phyloP scores from a whole-genome alignment of 1,284 basidiomycete species.

The Lentinus polychrous region DNA sequence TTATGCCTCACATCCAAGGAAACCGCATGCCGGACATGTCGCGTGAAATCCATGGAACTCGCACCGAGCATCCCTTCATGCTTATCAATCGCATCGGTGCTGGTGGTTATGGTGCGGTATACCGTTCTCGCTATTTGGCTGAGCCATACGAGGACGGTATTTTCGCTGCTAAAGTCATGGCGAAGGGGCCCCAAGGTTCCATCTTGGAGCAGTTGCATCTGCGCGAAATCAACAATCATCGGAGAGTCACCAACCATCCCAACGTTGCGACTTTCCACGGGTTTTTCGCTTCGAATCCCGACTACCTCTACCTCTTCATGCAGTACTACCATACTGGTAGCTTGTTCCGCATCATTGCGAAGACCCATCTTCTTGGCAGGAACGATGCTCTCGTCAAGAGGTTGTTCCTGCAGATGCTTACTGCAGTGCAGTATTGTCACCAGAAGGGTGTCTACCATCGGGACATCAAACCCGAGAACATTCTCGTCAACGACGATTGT shows the following conservation, averaged over 20 bases:
- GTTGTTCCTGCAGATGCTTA: slow-evolving; percentile 53
- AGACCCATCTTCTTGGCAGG: slow-evolving; percentile 37
- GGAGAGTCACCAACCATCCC: slow-evolving; percentile 44
- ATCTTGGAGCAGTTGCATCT: slow-evolving; percentile 1
- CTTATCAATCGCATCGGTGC: slow-evolving; percentile 48
- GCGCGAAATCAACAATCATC: slow-evolving; percentile 35
- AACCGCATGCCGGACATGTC: slow-evolving; percentile 1
- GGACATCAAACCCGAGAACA: slow-evolving; percentile 70
- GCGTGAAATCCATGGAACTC: background rate
- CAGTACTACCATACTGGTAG: slow-evolving; percentile 39
- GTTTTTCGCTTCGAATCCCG: slow-evolving; percentile 12
- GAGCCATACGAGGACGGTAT: slow-evolving; percentile 20
- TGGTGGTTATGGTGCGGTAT: slow-evolving; percentile 61
- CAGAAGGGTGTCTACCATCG: slow-evolving; percentile 54
- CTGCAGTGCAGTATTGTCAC: slow-evolving; percentile 57
- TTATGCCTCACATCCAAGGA: too few species aligned
- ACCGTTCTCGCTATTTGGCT: slow-evolving; percentile 27
- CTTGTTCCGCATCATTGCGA: slow-evolving; percentile 35
- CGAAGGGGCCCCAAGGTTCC: slow-evolving; percentile 1
- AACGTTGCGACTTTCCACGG: slow-evolving; percentile 37
- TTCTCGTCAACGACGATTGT: slow-evolving; percentile 42
- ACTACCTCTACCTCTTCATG: slow-evolving; percentile 50
- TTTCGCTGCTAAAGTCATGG: slow-evolving; percentile 21
- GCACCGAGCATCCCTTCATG: slow-evolving; percentile 28
- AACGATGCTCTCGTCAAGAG: slow-evolving; percentile 40